Evolutionary conservation across 495 filamentous ascomycete genomes (phyloP), one percentile per base, ranked within the genome.

Genomic region (Peziza echinospora): DNA sequence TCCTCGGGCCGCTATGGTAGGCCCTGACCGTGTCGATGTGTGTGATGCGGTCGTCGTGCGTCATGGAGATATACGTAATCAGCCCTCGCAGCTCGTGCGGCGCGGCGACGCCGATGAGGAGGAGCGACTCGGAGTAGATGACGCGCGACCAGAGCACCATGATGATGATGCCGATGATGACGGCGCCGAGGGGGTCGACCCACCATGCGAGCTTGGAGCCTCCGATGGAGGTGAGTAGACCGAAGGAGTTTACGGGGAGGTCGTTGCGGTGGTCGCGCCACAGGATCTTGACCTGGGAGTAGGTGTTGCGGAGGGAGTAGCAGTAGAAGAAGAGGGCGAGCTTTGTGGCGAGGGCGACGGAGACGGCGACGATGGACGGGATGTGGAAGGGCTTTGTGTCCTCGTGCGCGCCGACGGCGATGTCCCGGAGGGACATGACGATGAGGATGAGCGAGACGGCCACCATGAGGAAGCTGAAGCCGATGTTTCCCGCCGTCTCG

Each of bases 381-480:
- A 34, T 62, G 53, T 91, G 75, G 69, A 97, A 93, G 9, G 47
- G 39, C 46, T 73, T 74, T 21, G 65, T 69, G 10, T 62, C 56
- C 16, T 62, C 67, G 40, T 64, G 65, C 5, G 43, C 49, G 11
- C 50, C 43, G 22, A 52, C 58, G 11, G 60, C 66, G 6, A 97
- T 65, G 30, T 91, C 79, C 21, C 75, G 70, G 24, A 74, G 65
- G 0, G 84, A 84, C 61, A 93, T 78, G 40, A 86, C 84, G 51
- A 97, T 84, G 22, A 97, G 70, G 61, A 96, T 82, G 52, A 82
- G 69, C 2, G 85, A 93, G 17, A 97, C 89, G 42, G 82, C 67
- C 41, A 74, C 80, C 89, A 97, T 97, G 54, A 97, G 70, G 65
- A 91, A 93, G 65, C 87, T 93, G 68, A 97, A 97, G 51, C 78